These are phyloP conservation scores for Hyphodiscus sp. DNA, from an alignment of 2,329 filamentous ascomycete species.

Conservation along the genomic window DNA sequence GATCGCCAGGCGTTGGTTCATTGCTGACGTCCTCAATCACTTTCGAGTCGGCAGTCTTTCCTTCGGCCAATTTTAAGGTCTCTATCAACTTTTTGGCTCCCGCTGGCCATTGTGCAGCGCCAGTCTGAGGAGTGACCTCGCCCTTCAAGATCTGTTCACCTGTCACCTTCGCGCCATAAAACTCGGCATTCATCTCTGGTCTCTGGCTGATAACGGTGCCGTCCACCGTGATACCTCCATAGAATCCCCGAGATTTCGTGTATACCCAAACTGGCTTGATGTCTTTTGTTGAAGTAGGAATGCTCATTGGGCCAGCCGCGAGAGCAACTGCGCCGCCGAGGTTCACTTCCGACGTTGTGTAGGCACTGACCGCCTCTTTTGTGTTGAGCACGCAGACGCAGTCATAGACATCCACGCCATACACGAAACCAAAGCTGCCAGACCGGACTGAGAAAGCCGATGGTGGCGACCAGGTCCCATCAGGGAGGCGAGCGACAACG, in stretches of 20 bases:
- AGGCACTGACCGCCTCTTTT: conserved; percentile 66
- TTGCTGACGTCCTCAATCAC: not conserved
- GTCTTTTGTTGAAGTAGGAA: conserved; percentile 3
- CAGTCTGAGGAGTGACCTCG: not conserved
- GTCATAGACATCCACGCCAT: conserved; percentile 83
- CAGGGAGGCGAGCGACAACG: conserved; percentile 53
- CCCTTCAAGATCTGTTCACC: conserved; percentile 8
- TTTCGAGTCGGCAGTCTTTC: not conserved
- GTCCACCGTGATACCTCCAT: conserved; percentile 44
- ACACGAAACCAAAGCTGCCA: conserved; percentile 70
- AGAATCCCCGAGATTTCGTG: conserved; percentile 59
- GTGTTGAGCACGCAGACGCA: conserved; percentile 84
- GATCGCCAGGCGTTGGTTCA: not conserved
- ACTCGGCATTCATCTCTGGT: conserved; percentile 5
- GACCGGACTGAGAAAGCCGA: conserved; percentile 79
- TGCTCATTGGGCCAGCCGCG: conserved; percentile 56
- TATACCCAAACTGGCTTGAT: conserved; percentile 54
- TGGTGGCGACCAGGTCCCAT: conserved; percentile 71
- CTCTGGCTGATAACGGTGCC: conserved; percentile 11
- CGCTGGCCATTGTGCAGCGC: conserved; percentile 2
- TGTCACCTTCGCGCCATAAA: conserved; percentile 8
- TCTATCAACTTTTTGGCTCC: conserved; percentile 7
- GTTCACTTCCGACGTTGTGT: conserved; percentile 68
- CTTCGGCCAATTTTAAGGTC: conserved; percentile 8
- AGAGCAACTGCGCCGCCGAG: conserved; percentile 74